These are phyloP conservation scores for Haematococcus lacustris DNA, from an alignment of 139 green algal species.

Conservation along the genomic window DNA sequence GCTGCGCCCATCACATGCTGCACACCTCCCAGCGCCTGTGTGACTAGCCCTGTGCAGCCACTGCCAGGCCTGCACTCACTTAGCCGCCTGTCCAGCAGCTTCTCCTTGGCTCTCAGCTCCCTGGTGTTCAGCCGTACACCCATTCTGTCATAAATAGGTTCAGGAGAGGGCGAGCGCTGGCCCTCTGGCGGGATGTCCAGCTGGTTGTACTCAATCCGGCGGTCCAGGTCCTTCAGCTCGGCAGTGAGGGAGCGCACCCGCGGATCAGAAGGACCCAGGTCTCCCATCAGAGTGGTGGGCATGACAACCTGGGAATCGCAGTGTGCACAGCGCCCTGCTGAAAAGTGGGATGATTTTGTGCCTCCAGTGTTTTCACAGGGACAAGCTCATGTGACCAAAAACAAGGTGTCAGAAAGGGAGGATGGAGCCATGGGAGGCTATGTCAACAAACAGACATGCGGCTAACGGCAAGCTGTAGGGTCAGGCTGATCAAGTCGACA, in stretches of 20 bases:
- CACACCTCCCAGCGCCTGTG: too few relatives aligned
- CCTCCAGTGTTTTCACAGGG: background rate
- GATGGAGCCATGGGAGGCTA: too few relatives aligned
- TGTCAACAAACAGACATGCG: too few relatives aligned
- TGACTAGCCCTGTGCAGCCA: too few relatives aligned
- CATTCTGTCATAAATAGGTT: slow-evolving; percentile 85
- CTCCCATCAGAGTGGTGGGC: slow-evolving; percentile 32
- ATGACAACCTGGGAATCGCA: slow-evolving; percentile 30
- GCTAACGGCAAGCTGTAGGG: too few relatives aligned
- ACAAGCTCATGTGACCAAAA: slow-evolving; percentile 5
- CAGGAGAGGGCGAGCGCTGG: slow-evolving; percentile 81
- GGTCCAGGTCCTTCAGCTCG: slow-evolving; percentile 37
- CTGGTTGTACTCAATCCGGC: slow-evolving; percentile 29
- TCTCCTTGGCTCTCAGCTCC: slow-evolving; percentile 65
- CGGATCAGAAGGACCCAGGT: slow-evolving; percentile 42
- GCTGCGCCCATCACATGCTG: too few relatives aligned
- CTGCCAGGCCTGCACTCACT: too few relatives aligned
- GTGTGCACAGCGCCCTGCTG: background rate
- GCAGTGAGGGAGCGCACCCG: slow-evolving; percentile 35
- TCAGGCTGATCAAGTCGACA: too few relatives aligned
- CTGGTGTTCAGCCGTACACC: slow-evolving; percentile 86
- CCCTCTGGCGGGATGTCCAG: slow-evolving; percentile 52
- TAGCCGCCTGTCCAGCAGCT: slow-evolving; percentile 18
- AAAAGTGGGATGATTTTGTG: too few relatives aligned
- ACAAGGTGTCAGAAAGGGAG: too few relatives aligned